Percentiles rank a stretch among this genome's conserved stretches.
These are phyloP conservation scores for Saccharomycopsis malanga DNA, from an alignment of 805 yeast genomes.

Conservation along the genomic window DNA sequence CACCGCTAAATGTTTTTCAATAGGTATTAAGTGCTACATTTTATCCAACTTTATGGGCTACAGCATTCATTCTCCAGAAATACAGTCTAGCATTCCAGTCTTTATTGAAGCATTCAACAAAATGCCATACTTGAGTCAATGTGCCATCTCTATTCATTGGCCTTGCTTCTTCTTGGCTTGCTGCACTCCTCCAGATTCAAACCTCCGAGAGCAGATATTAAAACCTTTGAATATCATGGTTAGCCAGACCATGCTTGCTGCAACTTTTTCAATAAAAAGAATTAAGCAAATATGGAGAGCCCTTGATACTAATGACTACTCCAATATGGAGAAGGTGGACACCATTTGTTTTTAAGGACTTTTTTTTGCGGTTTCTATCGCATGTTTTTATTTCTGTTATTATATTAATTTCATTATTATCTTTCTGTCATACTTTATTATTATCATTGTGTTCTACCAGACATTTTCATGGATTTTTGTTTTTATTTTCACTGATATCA, in stretches of 20 bases:
- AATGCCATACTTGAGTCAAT: slow-evolving; percentile 9
- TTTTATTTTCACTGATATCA: too few species aligned
- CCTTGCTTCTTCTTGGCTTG: slow-evolving; percentile 15
- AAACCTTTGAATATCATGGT: slow-evolving; percentile 10
- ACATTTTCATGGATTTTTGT: too few species aligned
- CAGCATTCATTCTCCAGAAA: slow-evolving; percentile 1
- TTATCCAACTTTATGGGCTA: slow-evolving; percentile 12
- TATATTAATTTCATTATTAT: too few species aligned
- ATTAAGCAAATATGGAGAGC: slow-evolving; percentile 13
- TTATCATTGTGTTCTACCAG: too few species aligned
- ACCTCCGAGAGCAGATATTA: background rate
- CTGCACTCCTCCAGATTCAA: slow-evolving; percentile 5
- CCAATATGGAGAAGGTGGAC: background rate
- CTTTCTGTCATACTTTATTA: background rate
- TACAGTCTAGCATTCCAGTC: slow-evolving; percentile 2
- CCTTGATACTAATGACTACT: slow-evolving; percentile 4
- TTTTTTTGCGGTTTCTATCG: background rate
- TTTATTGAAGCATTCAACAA: slow-evolving; percentile 1
- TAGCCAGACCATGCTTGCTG: slow-evolving; percentile 5
- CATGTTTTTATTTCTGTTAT: background rate
- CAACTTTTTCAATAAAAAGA: slow-evolving; percentile 4
- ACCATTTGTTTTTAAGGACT: slow-evolving; percentile 10
- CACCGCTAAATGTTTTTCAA: slow-evolving; percentile 8
- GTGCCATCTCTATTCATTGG: slow-evolving; percentile 17
- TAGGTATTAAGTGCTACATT: slow-evolving; percentile 10